Evolutionary conservation across 2,329 filamentous ascomycete species (phyloP).

Genomic region (Penicillium glabrum): DNA sequence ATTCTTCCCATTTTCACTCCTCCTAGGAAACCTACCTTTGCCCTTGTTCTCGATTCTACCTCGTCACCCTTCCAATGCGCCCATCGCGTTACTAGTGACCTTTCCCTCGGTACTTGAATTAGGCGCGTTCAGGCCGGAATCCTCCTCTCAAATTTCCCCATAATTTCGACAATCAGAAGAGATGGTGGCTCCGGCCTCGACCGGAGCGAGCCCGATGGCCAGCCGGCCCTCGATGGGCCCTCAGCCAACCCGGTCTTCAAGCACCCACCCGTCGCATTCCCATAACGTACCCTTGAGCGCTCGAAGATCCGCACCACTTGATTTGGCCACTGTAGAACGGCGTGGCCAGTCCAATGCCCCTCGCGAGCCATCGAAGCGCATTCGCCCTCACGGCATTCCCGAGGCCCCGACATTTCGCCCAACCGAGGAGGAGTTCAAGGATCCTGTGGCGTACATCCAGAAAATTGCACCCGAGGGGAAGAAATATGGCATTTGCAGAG

Average conservation of each 20-base stretch:
- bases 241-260: conserved; percentile 41
- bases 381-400: conserved; percentile 77
- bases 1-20: not conserved
- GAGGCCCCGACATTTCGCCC: conserved; percentile 91
- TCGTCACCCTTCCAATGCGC: conserved; percentile 32
- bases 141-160: conserved; percentile 7
- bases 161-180: conserved; percentile 24
- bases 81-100: conserved; percentile 31
- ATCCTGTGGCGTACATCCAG: conserved; percentile 89
- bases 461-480: conserved; percentile 85
- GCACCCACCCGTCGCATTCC: conserved; percentile 45
- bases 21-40: conserved; percentile 7
- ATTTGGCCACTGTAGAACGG: conserved; percentile 87
- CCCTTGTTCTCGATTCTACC: conserved; percentile 11
- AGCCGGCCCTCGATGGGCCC: conserved; percentile 33
- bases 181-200: conserved; percentile 49
- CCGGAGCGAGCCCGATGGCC: conserved; percentile 37
- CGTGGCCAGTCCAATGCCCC: conserved; percentile 77
- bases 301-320: conserved; percentile 67
- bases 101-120: conserved; percentile 29
- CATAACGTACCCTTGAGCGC: conserved; percentile 62
- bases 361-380: conserved; percentile 73
- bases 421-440: conserved; percentile 90
- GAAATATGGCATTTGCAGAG: conserved; percentile 90
- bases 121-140: conserved; percentile 23